These are phyloP conservation scores for Apiospora sp. DNA, from an alignment of 2,329 filamentous ascomycete species.

Conservation along the genomic window DNA sequence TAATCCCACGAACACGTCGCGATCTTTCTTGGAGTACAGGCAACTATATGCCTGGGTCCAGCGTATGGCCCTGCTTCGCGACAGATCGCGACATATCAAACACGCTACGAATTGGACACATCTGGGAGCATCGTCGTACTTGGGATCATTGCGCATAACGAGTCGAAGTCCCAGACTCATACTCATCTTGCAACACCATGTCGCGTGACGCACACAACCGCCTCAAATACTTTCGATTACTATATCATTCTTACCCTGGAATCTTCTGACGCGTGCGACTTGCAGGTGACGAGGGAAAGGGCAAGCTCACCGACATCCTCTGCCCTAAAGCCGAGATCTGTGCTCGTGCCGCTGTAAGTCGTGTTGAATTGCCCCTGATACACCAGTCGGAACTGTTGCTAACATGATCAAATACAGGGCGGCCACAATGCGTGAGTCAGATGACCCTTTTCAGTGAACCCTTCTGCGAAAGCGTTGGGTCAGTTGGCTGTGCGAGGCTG, in stretches of 20 bases:
- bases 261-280: neutral
- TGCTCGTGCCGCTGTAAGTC: conserved; percentile 29
- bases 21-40: neutral
- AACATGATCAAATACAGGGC: conserved; percentile 1
- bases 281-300: conserved; percentile 25
- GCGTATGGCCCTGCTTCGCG: neutral
- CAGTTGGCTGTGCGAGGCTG: neutral
- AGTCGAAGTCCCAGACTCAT: neutral
- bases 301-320: conserved; percentile 24
- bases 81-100: no score
- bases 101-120: no score
- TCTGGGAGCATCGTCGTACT: neutral
- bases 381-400: neutral
- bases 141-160: neutral
- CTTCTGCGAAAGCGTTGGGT: neutral
- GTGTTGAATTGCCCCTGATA: neutral
- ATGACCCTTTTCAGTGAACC: neutral
- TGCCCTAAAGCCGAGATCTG: conserved; percentile 23
- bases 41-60: neutral
- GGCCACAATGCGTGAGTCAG: conserved; percentile 27
- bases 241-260: fast-evolving
- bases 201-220: neutral
- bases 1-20: conserved; percentile 21
- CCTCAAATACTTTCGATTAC: neutral
- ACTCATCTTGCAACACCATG: neutral